Evolutionary conservation across 2,329 filamentous ascomycete species (phyloP).

Genomic region (Aspergillus bombycis): DNA sequence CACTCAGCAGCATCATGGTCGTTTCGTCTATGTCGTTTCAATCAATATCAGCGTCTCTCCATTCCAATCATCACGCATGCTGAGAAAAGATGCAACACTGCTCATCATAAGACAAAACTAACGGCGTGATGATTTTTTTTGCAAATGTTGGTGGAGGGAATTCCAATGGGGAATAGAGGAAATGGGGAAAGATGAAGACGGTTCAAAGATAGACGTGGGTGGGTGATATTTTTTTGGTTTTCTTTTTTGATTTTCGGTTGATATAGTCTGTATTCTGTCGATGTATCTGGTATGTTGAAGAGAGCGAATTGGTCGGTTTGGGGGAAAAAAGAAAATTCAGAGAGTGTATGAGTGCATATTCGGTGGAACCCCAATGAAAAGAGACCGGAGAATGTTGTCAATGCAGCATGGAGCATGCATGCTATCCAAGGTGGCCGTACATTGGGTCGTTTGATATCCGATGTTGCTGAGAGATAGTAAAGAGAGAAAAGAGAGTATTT

Average conservation of each 20-base stretch:
- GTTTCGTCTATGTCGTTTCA: conserved; percentile 28
- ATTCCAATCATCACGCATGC: conserved; percentile 27
- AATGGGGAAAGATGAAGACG: conserved; percentile 5
- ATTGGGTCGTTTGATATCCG: not conserved
- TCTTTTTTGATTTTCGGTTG: conserved; percentile 14
- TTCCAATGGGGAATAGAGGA: conserved; percentile 7
- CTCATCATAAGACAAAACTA: conserved; percentile 17
- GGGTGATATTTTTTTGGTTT: conserved; percentile 10
- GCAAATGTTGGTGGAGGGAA: conserved; percentile 8
- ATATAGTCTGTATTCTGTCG: not conserved
- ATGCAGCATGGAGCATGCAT: not conserved
- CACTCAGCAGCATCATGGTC: conserved; percentile 21
- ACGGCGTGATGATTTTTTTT: conserved; percentile 13
- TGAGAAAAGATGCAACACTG: conserved; percentile 16
- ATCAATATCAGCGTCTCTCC: conserved; percentile 28
- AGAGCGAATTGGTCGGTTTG: conserved; percentile 12
- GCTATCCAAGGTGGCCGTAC: not conserved
- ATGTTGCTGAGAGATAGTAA: conserved; percentile 3
- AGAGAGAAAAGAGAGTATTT: conserved; percentile 5
- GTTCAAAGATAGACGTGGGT: conserved; percentile 2
- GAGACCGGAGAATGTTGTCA: not conserved
- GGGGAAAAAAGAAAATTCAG: conserved; percentile 15
- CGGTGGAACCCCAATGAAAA: not conserved
- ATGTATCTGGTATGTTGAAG: not conserved
- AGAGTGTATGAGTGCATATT: conserved; percentile 15